Conservation (phyloP, 352 stramenopile species). For the Phytophthora megakarya region DNA sequence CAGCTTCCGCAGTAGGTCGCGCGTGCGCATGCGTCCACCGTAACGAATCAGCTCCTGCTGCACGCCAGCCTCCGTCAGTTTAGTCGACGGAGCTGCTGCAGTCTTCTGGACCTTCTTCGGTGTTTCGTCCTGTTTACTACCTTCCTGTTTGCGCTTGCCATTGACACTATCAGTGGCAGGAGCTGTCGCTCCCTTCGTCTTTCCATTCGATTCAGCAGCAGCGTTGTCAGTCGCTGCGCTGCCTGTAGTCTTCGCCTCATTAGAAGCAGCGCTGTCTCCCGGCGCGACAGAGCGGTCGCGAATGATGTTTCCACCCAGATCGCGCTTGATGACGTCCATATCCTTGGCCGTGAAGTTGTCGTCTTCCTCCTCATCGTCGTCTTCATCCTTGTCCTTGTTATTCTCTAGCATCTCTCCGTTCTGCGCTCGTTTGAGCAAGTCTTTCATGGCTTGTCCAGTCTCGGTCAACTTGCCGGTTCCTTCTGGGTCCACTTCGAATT, state of each 20-base stretch:
- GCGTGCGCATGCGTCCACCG: conserved; percentile 80
- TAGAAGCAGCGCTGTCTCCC: conserved; percentile 17
- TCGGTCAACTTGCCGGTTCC: conserved; percentile 78
- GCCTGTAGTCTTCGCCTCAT: conserved; percentile 37
- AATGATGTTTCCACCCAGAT: conserved; percentile 85
- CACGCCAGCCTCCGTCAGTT: conserved; percentile 80
- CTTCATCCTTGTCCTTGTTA: conserved; percentile 64
- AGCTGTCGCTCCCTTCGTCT: conserved; percentile 27
- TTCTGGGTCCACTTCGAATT: conserved; percentile 75
- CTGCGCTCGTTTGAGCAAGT: conserved; percentile 78
- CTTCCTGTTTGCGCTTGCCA: conserved; percentile 58
- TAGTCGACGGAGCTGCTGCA: conserved; percentile 46
- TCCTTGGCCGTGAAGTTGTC: conserved; percentile 79
- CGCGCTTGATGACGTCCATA: conserved; percentile 82
- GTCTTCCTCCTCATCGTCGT: conserved; percentile 63
- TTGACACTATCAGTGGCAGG: conserved; percentile 26
- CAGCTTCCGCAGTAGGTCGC: conserved; percentile 77
- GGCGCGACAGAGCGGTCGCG: conserved; percentile 49
- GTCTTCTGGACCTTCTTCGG: conserved; percentile 49
- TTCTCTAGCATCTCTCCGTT: conserved; percentile 72
- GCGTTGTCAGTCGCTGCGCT: conserved; percentile 29
- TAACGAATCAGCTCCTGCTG: conserved; percentile 86
- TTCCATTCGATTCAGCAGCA: conserved; percentile 26
- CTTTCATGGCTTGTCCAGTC: conserved; percentile 84
- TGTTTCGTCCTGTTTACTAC: conserved; percentile 53